Conservation (phyloP, 768 basidiomycete genomes). For the Hygrophorus pudorinus region DNA sequence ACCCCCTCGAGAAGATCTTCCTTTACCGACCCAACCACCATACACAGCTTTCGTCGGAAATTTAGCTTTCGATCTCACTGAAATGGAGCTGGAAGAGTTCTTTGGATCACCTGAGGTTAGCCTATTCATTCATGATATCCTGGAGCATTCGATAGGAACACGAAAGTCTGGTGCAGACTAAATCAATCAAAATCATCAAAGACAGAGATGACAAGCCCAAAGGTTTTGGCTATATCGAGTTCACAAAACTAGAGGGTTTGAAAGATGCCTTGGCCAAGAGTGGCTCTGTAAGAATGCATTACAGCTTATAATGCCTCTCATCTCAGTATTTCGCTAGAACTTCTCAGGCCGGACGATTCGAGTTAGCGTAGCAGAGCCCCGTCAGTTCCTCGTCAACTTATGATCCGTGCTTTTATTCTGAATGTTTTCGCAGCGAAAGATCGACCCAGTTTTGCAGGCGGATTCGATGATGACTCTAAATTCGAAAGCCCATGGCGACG, state of each 20-base stretch:
- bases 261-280: slow-evolving; percentile 73
- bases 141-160: not conserved
- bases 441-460: slow-evolving; percentile 44
- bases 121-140: not conserved
- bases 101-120: slow-evolving; percentile 59
- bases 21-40: slow-evolving; percentile 90
- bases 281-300: slow-evolving; percentile 45
- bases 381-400: slow-evolving; percentile 41
- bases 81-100: slow-evolving; percentile 71
- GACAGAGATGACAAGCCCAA: slow-evolving; percentile 93
- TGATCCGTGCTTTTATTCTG: slow-evolving; percentile 6
- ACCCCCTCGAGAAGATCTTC: slow-evolving; percentile 79
- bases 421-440: slow-evolving; percentile 56
- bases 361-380: slow-evolving; percentile 92
- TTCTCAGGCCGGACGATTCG: slow-evolving; percentile 76
- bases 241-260: slow-evolving; percentile 74
- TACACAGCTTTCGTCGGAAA: slow-evolving; percentile 98
- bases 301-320: not conserved
- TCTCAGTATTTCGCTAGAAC: slow-evolving; percentile 26
- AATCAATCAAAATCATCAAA: slow-evolving; percentile 85
- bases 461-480: slow-evolving; percentile 64
- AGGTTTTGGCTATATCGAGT: slow-evolving; percentile 97
- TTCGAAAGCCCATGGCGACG: slow-evolving; percentile 82
- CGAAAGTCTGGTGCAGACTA: slow-evolving; percentile 36
- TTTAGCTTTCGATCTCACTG: slow-evolving; percentile 85